Conservation (phyloP, 73 alveolate genomes). For the Paramecium sexaurelia region DNA sequence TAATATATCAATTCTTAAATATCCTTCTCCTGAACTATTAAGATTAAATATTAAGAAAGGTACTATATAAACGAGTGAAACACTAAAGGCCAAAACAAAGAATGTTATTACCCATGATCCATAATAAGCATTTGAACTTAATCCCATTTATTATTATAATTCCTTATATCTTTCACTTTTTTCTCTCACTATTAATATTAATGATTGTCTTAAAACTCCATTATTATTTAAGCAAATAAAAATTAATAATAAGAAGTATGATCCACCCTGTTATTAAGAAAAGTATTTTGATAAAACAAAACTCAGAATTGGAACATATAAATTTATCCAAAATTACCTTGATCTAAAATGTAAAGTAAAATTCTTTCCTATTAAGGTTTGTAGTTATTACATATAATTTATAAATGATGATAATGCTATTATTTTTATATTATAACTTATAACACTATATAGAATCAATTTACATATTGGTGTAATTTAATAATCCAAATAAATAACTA, state of each 20-base stretch:
- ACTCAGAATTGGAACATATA: not conserved
- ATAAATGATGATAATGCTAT: not conserved
- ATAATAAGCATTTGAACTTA: not conserved
- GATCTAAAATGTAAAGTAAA: not conserved
- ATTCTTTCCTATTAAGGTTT: not conserved
- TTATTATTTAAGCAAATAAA: not conserved
- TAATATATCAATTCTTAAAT: not conserved
- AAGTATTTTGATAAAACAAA: not conserved
- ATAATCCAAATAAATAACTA: not conserved
- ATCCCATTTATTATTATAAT: constrained; percentile 50
- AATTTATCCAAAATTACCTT: not conserved
- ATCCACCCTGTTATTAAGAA: not conserved
- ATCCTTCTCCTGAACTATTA: not conserved
- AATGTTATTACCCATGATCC: constrained; percentile 39
- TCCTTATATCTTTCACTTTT: constrained; percentile 57
- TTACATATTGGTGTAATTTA: not conserved
- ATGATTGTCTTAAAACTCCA: constrained; percentile 8
- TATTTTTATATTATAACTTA: not conserved
- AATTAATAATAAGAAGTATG: not conserved
- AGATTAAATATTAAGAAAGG: not conserved
- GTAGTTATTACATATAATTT: not conserved
- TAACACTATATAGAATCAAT: not conserved
- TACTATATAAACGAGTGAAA: not conserved
- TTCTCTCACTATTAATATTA: constrained; percentile 55
- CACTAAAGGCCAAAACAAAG: not conserved